Percentiles rank a stretch among this genome's conserved stretches.
phyloP scores from a whole-genome alignment of 768 basidiomycete species.

The Psilocybe tampanensis region DNA sequence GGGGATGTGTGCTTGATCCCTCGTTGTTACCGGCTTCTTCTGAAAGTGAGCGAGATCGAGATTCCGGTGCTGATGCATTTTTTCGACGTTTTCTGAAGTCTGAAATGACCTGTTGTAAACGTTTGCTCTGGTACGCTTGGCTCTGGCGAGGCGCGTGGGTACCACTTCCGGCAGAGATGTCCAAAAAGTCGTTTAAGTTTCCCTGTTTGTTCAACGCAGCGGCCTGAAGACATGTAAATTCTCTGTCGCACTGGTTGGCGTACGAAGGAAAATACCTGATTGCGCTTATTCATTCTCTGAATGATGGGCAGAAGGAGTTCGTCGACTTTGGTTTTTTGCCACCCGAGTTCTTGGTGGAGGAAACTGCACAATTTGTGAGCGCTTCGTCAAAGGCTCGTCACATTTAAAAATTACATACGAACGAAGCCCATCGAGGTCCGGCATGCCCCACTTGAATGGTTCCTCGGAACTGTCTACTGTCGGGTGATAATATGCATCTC shows the following conservation, averaged over 20 bases:
- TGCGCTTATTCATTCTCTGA: slow-evolving; percentile 82
- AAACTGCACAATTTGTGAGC: slow-evolving; percentile 45
- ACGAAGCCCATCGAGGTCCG: slow-evolving; percentile 93
- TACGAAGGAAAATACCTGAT: slow-evolving; percentile 48
- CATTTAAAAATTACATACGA: slow-evolving; percentile 49
- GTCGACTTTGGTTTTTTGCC: slow-evolving; percentile 83
- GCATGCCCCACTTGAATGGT: slow-evolving; percentile 94
- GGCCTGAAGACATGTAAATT: slow-evolving; percentile 37
- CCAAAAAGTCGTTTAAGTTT: slow-evolving; percentile 76
- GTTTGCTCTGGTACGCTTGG: slow-evolving; percentile 83
- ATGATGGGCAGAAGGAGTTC: slow-evolving; percentile 92
- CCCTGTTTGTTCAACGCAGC: slow-evolving; percentile 76
- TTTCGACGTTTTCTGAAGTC: slow-evolving; percentile 71
- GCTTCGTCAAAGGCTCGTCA: background rate
- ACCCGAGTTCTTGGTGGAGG: slow-evolving; percentile 76
- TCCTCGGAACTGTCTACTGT: slow-evolving; percentile 90
- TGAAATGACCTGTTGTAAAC: slow-evolving; percentile 83
- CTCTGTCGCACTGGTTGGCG: background rate
- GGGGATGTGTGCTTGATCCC: background rate
- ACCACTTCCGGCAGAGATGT: slow-evolving; percentile 65
- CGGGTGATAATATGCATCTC: slow-evolving; percentile 93
- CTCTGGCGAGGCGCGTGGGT: slow-evolving; percentile 77
- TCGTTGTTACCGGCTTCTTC: slow-evolving; percentile 6
- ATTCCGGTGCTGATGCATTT: slow-evolving; percentile 24
- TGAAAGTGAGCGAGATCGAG: slow-evolving; percentile 19